Conservation (phyloP, 257 asterid genomes). For the Ballota nigra region DNA sequence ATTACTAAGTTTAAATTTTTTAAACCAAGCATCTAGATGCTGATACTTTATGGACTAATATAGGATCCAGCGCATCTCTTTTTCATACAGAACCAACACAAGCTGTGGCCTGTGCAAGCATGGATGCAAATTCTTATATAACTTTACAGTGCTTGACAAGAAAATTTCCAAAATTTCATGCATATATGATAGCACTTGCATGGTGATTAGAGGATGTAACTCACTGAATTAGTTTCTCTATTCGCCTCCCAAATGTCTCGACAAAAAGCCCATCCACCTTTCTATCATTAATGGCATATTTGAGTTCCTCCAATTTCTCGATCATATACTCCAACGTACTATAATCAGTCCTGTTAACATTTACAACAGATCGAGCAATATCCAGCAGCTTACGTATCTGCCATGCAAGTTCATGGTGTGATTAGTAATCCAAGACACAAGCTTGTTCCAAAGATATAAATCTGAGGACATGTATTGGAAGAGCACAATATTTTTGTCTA, state of each 20-base stretch:
- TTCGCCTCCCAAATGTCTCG: constrained; percentile 96
- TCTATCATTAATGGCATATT: constrained; percentile 82
- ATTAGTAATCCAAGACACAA: constrained; percentile 22
- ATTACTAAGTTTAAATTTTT: not conserved
- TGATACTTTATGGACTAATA: constrained; percentile 5
- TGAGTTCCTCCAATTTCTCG: constrained; percentile 76
- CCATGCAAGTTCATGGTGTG: constrained; percentile 38
- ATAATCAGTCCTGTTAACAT: constrained; percentile 61
- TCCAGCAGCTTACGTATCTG: constrained; percentile 82
- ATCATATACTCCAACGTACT: constrained; percentile 79
- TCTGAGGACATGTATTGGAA: not conserved
- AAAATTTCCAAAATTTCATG: constrained; percentile 10
- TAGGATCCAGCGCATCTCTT: not conserved
- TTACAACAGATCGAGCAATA: constrained; percentile 75
- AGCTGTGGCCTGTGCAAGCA: not conserved
- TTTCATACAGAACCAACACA: constrained; percentile 13
- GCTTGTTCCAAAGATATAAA: constrained; percentile 16
- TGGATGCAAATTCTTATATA: constrained; percentile 6
- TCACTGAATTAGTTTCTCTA: constrained; percentile 95
- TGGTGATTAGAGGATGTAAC: constrained; percentile 32
- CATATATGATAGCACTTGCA: constrained; percentile 16
- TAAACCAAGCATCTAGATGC: not conserved
- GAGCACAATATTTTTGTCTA: not conserved
- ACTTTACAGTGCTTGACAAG: constrained; percentile 10
- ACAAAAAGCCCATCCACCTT: constrained; percentile 98